Percentiles rank a stretch among this genome's conserved stretches.
Evolutionary conservation across 2,329 filamentous ascomycete species (phyloP).

Genomic region (Tolypocladium pustulatum): DNA sequence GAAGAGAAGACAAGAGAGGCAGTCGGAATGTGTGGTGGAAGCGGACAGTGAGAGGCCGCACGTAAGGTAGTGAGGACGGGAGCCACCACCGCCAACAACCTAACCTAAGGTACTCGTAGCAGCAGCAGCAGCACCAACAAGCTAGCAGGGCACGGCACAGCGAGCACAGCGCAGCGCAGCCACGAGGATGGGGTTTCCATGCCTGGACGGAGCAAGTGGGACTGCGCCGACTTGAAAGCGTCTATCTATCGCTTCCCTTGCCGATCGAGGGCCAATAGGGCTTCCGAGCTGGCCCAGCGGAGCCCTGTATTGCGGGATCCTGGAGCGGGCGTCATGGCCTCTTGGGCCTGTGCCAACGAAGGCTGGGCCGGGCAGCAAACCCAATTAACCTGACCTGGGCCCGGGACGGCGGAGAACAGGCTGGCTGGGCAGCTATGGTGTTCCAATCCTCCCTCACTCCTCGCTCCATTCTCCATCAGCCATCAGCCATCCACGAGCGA

Average conservation of each 20-base stretch:
- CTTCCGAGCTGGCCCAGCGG: not conserved
- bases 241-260: not conserved
- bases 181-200: not conserved
- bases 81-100: not conserved
- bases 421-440: not conserved
- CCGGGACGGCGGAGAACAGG: not conserved
- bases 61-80: not conserved
- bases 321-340: not conserved
- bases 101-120: not conserved
- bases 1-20: constrained; percentile 5
- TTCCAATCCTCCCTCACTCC: not conserved
- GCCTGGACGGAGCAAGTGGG: not conserved
- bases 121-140: not conserved
- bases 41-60: not conserved
- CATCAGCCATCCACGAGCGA: not conserved
- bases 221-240: not conserved
- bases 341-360: not conserved
- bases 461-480: too few species aligned
- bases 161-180: not conserved
- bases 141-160: not conserved
- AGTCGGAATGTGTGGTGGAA: constrained; percentile 10
- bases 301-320: not conserved
- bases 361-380: not conserved
- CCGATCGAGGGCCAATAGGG: not conserved
- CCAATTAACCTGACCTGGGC: not conserved